phyloP scores from a whole-genome alignment of 345 rosid species.

The Clarkia xantiana region DNA sequence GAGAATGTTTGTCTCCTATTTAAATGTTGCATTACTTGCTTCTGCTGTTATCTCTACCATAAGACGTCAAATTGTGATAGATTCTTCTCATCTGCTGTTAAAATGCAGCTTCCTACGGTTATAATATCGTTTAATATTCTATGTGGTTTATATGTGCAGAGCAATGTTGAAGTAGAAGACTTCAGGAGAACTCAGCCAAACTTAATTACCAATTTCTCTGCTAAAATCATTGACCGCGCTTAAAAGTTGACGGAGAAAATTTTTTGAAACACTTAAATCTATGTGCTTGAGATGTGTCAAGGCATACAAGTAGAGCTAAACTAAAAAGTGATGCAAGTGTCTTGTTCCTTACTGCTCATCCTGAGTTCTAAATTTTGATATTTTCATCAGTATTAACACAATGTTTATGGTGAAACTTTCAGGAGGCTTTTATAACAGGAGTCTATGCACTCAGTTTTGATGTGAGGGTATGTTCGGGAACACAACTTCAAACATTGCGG shows the following conservation, averaged over 20 bases:
- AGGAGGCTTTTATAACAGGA: constrained; percentile 60
- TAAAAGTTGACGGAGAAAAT: constrained; percentile 57
- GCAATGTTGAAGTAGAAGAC: constrained; percentile 63
- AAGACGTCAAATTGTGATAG: too few relatives aligned
- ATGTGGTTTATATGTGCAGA: constrained; percentile 24
- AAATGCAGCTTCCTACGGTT: neutral
- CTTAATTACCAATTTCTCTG: constrained; percentile 55
- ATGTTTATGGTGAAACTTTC: constrained; percentile 5
- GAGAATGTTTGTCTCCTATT: too few relatives aligned
- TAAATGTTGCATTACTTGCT: too few relatives aligned
- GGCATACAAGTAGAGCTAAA: constrained; percentile 89
- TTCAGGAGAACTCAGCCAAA: constrained; percentile 63
- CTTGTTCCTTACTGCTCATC: too few relatives aligned
- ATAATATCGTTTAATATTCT: constrained; percentile 14
- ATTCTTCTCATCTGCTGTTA: too few relatives aligned
- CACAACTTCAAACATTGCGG: constrained; percentile 67
- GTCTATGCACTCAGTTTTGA: constrained; percentile 77
- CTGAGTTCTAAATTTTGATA: too few relatives aligned
- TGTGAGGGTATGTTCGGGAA: constrained; percentile 73
- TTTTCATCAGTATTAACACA: too few relatives aligned
- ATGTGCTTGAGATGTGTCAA: constrained; percentile 69
- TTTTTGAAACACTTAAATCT: constrained; percentile 51
- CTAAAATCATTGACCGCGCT: constrained; percentile 48
- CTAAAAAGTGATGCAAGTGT: too few relatives aligned
- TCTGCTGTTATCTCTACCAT: too few relatives aligned